phyloP scores from a whole-genome alignment of 2,329 filamentous ascomycete species.

The Epichloe bromicola region DNA sequence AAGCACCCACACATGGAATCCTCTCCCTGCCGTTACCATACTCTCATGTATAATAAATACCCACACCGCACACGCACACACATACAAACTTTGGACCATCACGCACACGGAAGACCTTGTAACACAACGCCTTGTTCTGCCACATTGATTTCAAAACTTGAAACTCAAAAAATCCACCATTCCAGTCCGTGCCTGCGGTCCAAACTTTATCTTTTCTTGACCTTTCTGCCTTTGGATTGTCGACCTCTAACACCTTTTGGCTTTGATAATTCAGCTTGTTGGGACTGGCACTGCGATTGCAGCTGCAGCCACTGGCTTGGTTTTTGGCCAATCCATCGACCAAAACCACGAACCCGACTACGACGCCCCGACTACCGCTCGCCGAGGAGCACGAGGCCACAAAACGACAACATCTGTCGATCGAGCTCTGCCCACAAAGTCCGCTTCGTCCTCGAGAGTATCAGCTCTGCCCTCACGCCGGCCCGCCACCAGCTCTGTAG shows the following conservation, averaged over 20 bases:
- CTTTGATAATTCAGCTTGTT: conserved; percentile 35
- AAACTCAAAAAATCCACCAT: conserved; percentile 1
- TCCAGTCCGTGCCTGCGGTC: background rate
- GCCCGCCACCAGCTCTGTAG: conserved; percentile 4
- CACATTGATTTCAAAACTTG: background rate
- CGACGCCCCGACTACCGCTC: conserved; percentile 9
- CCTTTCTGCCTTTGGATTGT: background rate
- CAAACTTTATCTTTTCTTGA: background rate
- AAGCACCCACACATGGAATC: background rate
- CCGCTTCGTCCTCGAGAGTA: conserved; percentile 1
- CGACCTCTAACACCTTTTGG: conserved; percentile 11
- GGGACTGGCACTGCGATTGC: conserved; percentile 49
- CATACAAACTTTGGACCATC: conserved; percentile 1
- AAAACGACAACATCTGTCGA: conserved; percentile 22
- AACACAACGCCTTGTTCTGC: conserved; percentile 3
- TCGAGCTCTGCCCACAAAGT: conserved; percentile 15
- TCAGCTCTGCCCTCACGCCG: conserved; percentile 4
- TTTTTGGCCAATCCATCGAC: conserved; percentile 42
- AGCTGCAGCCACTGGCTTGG: conserved; percentile 44
- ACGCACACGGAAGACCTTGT: background rate
- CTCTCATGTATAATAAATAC: too few species aligned
- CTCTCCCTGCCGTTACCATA: background rate
- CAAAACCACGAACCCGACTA: conserved; percentile 17
- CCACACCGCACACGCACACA: background rate
- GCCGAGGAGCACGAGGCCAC: conserved; percentile 10